Evolutionary conservation across 1,139 yeast species (phyloP), one percentile per base, ranked within the genome.

Genomic region (Hansenula lynferdii): DNA sequence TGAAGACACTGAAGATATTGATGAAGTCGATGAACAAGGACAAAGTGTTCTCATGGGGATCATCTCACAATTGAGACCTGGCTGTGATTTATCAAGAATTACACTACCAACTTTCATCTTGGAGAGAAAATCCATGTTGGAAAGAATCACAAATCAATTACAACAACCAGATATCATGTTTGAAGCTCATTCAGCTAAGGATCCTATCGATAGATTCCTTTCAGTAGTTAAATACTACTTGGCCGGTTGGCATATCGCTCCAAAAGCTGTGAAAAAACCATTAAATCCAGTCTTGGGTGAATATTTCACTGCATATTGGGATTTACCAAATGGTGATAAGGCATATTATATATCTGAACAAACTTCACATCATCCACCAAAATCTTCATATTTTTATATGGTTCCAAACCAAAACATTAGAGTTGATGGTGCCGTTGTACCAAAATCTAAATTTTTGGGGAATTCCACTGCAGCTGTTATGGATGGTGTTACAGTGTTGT

Each of bases 351-450:
- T 92, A 12, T 73, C 97, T 1, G 98, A 92, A 60, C 98, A 92
- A 61, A 87, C 96, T 0, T 85, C 96, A 18, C 98, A 92, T 56
- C 98, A 92, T 58, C 98, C 98, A n/a, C 98, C 98, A 8, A 85
- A 92, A 57, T 86, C 97, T 0, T 84, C 96, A 0, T 92, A 92
- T 62, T 92, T 90, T 55, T 92, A 86, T 60, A 67, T 83, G 61
- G 74, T 86, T 33, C 98, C 98, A 0, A 85, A 81, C 42, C 75
- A 74, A 47, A 77, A 78, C 50, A 85, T 92, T 42, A 77, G 92
- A 49, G 89, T 84, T 14, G 98, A 92, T 57, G 98, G 98, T 29
- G 74, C 85, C 4, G 77, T 90, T 26, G 71, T 87, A 35, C 98
- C 98, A 14, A 81, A 76, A 54, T 89, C 97, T 1, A 77, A 77